A percentile compares a stretch with the other conserved stretches of the same genome.
Conservation (phyloP, 305 asterid genomes). For the Andrographis paniculata region DNA sequence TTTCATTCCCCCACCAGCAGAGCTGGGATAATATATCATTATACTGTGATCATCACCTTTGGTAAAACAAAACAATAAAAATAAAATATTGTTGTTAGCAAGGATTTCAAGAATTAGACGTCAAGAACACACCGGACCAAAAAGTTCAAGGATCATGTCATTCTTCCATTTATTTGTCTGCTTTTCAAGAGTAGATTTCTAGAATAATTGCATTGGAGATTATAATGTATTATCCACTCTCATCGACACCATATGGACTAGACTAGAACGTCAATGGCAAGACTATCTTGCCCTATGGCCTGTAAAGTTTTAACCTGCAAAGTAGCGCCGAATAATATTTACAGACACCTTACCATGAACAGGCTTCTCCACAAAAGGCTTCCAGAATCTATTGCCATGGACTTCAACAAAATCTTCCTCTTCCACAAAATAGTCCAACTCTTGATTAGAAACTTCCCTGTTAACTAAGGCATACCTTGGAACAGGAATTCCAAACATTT, state of each 20-base stretch:
- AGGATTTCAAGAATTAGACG: conserved; percentile 15
- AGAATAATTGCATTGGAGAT: too few relatives aligned
- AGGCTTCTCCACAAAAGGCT: conserved; percentile 98
- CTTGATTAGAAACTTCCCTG: conserved; percentile 72
- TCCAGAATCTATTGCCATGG: conserved; percentile 76
- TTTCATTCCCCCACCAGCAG: conserved; percentile 99
- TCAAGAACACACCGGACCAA: not conserved
- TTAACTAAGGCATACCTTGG: conserved; percentile 90
- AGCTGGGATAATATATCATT: conserved; percentile 96
- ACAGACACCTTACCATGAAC: conserved; percentile 51
- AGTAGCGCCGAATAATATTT: not conserved
- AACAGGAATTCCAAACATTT: conserved; percentile 78
- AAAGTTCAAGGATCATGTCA: conserved; percentile 10
- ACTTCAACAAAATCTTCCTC: conserved; percentile 96
- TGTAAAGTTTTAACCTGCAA: not conserved
- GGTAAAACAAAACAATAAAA: too few relatives aligned
- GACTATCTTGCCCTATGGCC: not conserved
- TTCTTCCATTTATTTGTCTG: conserved; percentile 1
- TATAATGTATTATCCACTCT: not conserved
- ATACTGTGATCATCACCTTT: conserved; percentile 97
- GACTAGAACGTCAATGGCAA: not conserved
- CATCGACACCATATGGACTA: not conserved
- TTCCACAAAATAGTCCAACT: conserved; percentile 79
- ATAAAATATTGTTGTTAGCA: conserved; percentile 16
- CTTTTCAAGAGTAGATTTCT: too few relatives aligned